Conservation (phyloP, 2,329 filamentous ascomycete species). For the Alternaria solani region DNA sequence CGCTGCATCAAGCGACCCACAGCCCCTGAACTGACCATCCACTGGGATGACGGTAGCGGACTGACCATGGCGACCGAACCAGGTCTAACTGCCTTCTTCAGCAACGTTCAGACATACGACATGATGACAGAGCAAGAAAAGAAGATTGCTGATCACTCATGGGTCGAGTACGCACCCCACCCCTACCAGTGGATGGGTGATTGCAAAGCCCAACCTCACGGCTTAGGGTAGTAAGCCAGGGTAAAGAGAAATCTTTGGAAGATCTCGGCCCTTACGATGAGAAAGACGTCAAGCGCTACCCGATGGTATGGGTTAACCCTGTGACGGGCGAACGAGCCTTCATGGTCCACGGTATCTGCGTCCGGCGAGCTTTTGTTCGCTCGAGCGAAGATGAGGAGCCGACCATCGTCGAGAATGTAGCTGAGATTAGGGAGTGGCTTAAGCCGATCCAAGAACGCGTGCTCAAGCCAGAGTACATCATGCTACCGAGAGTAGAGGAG, state of each 20-base stretch:
- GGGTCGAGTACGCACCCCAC: slow-evolving; percentile 58
- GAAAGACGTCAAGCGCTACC: not conserved
- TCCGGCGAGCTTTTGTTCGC: not conserved
- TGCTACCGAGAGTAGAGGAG: slow-evolving; percentile 51
- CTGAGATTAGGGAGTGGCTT: not conserved
- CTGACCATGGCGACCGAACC: slow-evolving; percentile 55
- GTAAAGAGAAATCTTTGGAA: no score
- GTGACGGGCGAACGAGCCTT: not conserved
- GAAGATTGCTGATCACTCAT: slow-evolving; percentile 53
- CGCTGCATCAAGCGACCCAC: slow-evolving; percentile 50
- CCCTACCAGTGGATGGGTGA: slow-evolving; percentile 48
- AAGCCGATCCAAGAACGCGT: not conserved
- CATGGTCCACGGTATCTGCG: not conserved
- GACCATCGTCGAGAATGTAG: not conserved
- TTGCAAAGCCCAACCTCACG: not conserved
- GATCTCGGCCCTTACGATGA: no score
- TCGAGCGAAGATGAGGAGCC: not conserved
- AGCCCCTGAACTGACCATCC: slow-evolving; percentile 42
- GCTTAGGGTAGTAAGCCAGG: no score
- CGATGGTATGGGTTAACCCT: not conserved
- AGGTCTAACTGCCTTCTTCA: slow-evolving; percentile 56
- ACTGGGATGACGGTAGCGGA: slow-evolving; percentile 56
- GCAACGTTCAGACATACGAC: slow-evolving; percentile 54
- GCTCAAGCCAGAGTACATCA: slow-evolving; percentile 42
- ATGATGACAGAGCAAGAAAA: slow-evolving; percentile 55